Base-by-base conservation (phyloP, 768 basidiomycete genomes). In the Tricholoma hemisulphureum region DNA sequence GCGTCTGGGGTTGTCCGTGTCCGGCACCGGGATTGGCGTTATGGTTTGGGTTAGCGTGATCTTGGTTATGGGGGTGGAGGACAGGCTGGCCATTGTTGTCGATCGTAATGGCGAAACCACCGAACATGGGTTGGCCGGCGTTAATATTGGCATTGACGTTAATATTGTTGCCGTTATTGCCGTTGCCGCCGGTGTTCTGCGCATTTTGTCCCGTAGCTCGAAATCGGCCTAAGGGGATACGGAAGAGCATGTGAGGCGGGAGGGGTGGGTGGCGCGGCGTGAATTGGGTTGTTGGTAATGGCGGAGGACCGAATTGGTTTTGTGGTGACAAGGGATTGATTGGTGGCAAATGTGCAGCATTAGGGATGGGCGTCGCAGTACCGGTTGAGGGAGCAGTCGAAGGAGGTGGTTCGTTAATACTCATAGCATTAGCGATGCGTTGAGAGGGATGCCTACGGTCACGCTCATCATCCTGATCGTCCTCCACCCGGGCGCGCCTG, bases 381-480 rank as follows among this genome's bases (percentile, higher is more conserved):
- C 59, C 20, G 45, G 60, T 53, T 34, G 60, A 64, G 50, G 69
- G 53, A 64, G 68, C 60, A 58, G 62, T 48, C 39, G 65, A 50
- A 51, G 59, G 43, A 53, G 48, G 21, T 50, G 54, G 49, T 35
- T 53, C 52, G 39, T 63, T 60, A 35, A 63, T 67, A 49, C 26
- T 49, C 26, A 49, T 49, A 53, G 62, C 52, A 50, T 63, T 68
- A 45, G 66, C 72, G 23, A 74, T 72, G 54, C 87, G 82, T 67
- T 87, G 80, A 20, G 84, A 85, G 16, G 87, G 85, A 64, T 87
- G 85, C 56, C 87, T 78, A 56, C 81, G 77, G 64, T 88, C 83
- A 35, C 85, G 72, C 11, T 83, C 84, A 6, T 80, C 77, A 60
- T 88, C 85, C 6, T 77, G 77, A 55, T 87, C 86, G 54, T 85